Evolutionary conservation across 2,329 filamentous ascomycete species (phyloP), one percentile per base, ranked within the genome.

Genomic region (Emydomyces testavorans): DNA sequence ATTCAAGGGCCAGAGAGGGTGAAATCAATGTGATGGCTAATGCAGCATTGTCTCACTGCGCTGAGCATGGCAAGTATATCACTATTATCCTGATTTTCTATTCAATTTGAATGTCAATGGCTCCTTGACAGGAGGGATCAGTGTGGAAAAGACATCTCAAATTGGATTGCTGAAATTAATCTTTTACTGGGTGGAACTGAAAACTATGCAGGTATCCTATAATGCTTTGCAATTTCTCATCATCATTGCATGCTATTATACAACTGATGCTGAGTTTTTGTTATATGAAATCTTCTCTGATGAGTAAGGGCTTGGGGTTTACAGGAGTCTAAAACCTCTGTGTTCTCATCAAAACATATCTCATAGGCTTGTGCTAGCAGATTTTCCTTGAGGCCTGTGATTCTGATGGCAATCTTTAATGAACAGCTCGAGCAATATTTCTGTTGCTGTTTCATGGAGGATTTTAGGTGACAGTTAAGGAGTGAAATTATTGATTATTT

Each of bases 101-200:
- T 72, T 73, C 71, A 0, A 48, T 75, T 7, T 72, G 46, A 29
- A 41, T 45, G 6, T 51, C 42, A 6, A 42, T 28, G 56, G 53
- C 4, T 56, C 57, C 2, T 32, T 61, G 7, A 51, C 60, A 35
- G 58, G 59, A 13, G 54, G 60, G 53, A 51, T 53, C 21, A 46
- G 60, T 21, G 65, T 69, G 0, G 60, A 68, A 47, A 54, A 65
- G 10, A 62, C 67, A 0, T 64, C 15, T 77, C 73, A 74, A 61
- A 74, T 44, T 77, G 74, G 71, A 71, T 69, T 32, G 76, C 75
- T 54, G 78, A 73, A 65, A 72, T 77, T 57, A 78, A 78, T 44
- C 60, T 70, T 0, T 75, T 75, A 0, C 66, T 77, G 20, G 69
- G 65, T 26, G 74, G 70, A 1, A n/a, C n/a, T n/a, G n/a, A n/a